Percentiles rank a stretch among this genome's conserved stretches.
phyloP scores from a whole-genome alignment of 2,329 filamentous ascomycete species.

The Talaromyces sp. region DNA sequence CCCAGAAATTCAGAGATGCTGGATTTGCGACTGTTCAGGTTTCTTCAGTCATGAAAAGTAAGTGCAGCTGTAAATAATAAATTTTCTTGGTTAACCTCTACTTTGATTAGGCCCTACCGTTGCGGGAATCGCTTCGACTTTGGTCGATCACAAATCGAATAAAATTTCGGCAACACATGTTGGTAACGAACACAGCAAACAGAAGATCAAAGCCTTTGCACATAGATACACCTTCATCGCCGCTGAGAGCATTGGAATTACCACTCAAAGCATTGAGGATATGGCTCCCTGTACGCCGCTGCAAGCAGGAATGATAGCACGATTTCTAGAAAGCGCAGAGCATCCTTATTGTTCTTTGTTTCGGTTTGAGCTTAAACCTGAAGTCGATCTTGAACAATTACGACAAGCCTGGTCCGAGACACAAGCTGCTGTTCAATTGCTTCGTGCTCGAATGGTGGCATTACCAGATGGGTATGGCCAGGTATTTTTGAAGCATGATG shows the following conservation, averaged over 20 bases:
- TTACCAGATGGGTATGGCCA: constrained; percentile 75
- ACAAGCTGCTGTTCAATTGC: constrained; percentile 52
- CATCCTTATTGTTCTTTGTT: constrained; percentile 76
- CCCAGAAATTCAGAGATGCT: constrained; percentile 56
- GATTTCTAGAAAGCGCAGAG: constrained; percentile 53
- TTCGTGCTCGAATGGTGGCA: constrained; percentile 67
- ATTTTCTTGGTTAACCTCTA: not conserved
- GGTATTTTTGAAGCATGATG: constrained; percentile 50
- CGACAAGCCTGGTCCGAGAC: constrained; percentile 54
- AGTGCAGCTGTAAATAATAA: constrained; percentile 10
- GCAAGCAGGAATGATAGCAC: constrained; percentile 79
- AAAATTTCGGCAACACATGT: constrained; percentile 6
- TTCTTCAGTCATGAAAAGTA: constrained; percentile 61
- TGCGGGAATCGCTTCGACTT: constrained; percentile 31
- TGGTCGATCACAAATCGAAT: constrained; percentile 10
- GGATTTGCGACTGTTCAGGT: constrained; percentile 60
- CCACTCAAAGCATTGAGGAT: constrained; percentile 57
- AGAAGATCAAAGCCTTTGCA: constrained; percentile 58
- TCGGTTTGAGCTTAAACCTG: constrained; percentile 48
- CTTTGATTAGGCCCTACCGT: constrained; percentile 29
- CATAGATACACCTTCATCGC: constrained; percentile 55
- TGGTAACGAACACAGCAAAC: constrained; percentile 48
- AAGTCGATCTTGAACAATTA: constrained; percentile 47
- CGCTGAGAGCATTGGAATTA: constrained; percentile 49
- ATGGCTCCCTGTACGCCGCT: constrained; percentile 79